Evolutionary conservation across 2,329 filamentous ascomycete genomes (phyloP), one percentile per base, ranked within the genome.

Genomic region (Calonectria montana): DNA sequence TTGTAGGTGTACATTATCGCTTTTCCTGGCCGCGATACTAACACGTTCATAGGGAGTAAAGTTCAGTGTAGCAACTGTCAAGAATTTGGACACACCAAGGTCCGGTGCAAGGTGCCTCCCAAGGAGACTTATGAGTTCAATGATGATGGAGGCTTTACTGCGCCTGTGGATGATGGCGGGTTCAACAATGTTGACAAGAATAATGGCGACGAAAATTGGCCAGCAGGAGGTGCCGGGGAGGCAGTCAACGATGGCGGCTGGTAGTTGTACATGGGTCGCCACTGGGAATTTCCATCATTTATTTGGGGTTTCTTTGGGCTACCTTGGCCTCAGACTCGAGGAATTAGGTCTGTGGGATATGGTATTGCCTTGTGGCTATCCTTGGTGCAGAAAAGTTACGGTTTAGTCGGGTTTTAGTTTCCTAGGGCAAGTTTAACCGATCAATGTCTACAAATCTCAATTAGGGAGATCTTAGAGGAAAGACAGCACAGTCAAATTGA

Each of bases 41-140:
- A 81, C 69, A 15, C 55, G n/a, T 12, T 35, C 50, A 18, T 55
- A 84, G 83, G 83, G 83, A 82, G 78, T 78, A 84, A 84, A 65
- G 83, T 84, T 7, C 81, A 84, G 73, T 84, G 83, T 68, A 75
- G 61, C 63, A 84, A 84, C 73, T 84, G 83, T 66, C 80, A 84
- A 67, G 75, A 83, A 71, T 84, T 77, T 41, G 83, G 83, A 12
- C 83, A 84, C 68, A 84, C 83, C 68, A 84, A 84, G 67, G 82
- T 84, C 43, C 78, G 83, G 13, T 84, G 83, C 80, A 83, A 83
- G 76, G 67, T 79, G 61, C 76, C 78, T 31, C 79, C 74, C 9
- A 74, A 50, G 29, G 77, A 79, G 18, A 6, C 31, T 39, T 74
- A 76, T 15, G 70, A 43, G 6, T 67, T 67, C 47, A 55, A 59